Evolutionary conservation across 2,329 filamentous ascomycete genomes (phyloP), one percentile per base, ranked within the genome.

Genomic region (Aspergillus novofumigatus): DNA sequence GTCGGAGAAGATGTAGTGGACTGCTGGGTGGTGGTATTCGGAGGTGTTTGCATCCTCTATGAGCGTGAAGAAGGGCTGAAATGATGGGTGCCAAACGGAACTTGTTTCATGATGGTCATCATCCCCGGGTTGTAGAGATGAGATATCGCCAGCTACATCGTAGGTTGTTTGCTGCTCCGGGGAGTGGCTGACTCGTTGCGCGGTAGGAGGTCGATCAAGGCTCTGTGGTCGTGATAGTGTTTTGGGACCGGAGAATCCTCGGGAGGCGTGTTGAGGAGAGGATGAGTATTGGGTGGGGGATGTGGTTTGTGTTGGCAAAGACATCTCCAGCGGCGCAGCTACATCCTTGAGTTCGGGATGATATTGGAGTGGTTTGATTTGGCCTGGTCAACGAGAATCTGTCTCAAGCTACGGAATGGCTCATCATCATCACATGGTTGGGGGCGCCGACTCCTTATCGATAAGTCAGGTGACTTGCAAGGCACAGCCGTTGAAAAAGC

Each of bases 1-100:
- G 73, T 97, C 92, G 65, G 85, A 85, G 78, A 99, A 97, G 68
- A 97, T 83, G 77, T 97, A 97, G 77, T 93, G 91, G 1, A 96
- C 86, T 53, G 85, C 86, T 1, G 93, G 94, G 71, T 97, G 92
- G 67, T 91, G 82, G 60, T 91, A 89, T 49, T 90, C 84, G 65
- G 85, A 83, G 8, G 84, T 87, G n/a, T 85, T 83, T 10, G 82
- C 77, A 72, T 96, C 92, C 69, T 90, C 86, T 62, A 97, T 81
- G 45, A 97, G 80, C 1, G 91, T 89, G 78, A 96, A 97, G 78
- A 96, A 88, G 2, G 91, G 90, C 48, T 86, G 81, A 73, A 96
- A 93, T 2, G 77, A 72, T 3, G 77, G 77, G 72, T 77, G 59
- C 11, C 57, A 59, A 4, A 61, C 57, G n/a, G 58, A 29, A 20